These are phyloP conservation scores for Claviceps sp. DNA, from an alignment of 2,329 filamentous ascomycete genomes.

Conservation along the genomic window DNA sequence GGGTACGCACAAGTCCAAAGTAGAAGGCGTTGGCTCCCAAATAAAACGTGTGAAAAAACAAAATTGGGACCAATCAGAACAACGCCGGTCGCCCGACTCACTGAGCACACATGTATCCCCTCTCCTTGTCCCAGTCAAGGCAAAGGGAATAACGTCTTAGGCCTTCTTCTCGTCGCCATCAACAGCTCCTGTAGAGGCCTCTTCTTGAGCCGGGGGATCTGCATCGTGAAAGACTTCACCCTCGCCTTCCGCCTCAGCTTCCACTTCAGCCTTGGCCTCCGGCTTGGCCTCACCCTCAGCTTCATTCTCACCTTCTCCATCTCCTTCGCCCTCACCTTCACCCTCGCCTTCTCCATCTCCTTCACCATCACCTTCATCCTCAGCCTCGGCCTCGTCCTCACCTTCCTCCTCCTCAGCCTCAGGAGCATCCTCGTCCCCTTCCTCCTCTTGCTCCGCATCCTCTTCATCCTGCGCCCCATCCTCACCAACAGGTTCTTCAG, in stretches of 20 bases:
- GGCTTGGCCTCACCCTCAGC: conserved; percentile 12
- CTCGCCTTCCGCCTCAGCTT: background rate
- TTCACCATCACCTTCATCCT: conserved; percentile 2
- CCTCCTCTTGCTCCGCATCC: conserved; percentile 8
- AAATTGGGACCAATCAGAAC: background rate
- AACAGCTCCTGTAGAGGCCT: background rate
- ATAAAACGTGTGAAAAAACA: background rate
- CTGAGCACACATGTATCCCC: background rate
- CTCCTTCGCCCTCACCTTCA: conserved; percentile 11
- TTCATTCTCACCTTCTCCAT: conserved; percentile 12
- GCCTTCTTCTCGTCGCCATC: conserved; percentile 4
- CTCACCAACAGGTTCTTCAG: conserved; percentile 29
- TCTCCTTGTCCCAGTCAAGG: background rate
- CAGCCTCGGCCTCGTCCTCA: background rate
- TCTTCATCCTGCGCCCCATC: conserved; percentile 13
- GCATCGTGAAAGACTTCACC: conserved; percentile 8
- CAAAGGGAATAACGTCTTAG: background rate
- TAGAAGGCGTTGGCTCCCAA: background rate
- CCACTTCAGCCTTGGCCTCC: background rate
- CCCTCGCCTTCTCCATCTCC: conserved; percentile 18
- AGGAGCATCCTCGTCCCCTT: conserved; percentile 18
- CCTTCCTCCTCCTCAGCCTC: background rate
- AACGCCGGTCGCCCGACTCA: background rate
- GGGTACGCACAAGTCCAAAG: background rate
- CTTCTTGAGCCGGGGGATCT: conserved; percentile 1